A percentile compares a stretch with the other conserved stretches of the same genome.
These are phyloP conservation scores for Microdochium bolleyi DNA, from an alignment of 2,329 filamentous ascomycete genomes.

Conservation along the genomic window DNA sequence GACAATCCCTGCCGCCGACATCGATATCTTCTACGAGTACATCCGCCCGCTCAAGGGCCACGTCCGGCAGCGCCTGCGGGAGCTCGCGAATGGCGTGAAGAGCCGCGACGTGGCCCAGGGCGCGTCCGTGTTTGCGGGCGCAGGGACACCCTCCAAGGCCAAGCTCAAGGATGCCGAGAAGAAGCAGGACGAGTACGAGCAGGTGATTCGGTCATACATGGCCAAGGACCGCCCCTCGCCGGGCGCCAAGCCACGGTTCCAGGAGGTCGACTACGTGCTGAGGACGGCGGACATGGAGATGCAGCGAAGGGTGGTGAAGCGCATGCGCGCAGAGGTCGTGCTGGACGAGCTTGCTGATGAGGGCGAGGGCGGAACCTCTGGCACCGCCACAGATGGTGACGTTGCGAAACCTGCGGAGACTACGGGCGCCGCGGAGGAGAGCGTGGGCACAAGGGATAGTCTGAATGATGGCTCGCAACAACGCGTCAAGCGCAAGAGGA, in stretches of 20 bases:
- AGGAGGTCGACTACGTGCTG: conserved; percentile 43
- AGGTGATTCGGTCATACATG: conserved; percentile 42
- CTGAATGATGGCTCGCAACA: conserved; percentile 34
- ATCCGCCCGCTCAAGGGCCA: conserved; percentile 71
- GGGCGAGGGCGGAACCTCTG: conserved; percentile 23
- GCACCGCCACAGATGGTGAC: conserved; percentile 7
- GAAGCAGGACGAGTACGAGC: conserved; percentile 48
- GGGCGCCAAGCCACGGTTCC: conserved; percentile 38
- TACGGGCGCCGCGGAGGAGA: conserved; percentile 12
- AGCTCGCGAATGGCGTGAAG: conserved; percentile 56
- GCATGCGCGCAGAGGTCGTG: conserved; percentile 54
- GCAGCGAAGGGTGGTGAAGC: conserved; percentile 49
- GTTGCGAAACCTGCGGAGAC: conserved; percentile 5
- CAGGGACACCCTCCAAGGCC: conserved; percentile 20
- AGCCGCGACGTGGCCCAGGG: conserved; percentile 46
- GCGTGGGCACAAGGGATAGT: conserved; percentile 29
- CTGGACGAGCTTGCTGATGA: conserved; percentile 45
- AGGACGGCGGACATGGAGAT: conserved; percentile 42
- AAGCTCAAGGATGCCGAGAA: conserved; percentile 36
- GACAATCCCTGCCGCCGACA: conserved; percentile 61
- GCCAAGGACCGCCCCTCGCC: conserved; percentile 17
- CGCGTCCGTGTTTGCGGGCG: conserved; percentile 33
- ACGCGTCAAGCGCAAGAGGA: conserved; percentile 41
- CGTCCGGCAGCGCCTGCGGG: conserved; percentile 59
- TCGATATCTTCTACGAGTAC: conserved; percentile 66